phyloP scores from a whole-genome alignment of 164 flowering plant genomes.

The Dillenia turbinata region DNA sequence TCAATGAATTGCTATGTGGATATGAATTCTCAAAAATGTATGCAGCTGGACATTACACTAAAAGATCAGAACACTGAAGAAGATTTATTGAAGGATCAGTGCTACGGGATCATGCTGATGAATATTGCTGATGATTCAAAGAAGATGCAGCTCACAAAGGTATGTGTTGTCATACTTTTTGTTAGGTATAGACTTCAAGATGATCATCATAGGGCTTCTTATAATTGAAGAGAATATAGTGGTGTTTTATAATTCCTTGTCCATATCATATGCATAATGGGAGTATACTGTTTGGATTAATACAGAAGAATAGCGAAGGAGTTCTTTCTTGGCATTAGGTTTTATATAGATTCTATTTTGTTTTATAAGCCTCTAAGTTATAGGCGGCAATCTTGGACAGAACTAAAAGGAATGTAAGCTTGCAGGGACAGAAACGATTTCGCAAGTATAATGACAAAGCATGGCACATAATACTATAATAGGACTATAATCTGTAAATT shows the following conservation, averaged over 20 bases:
- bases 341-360: neutral
- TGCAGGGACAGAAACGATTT: too few species aligned
- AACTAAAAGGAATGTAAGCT: too few species aligned
- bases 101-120: conserved; percentile 68
- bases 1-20: conserved; percentile 11
- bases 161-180: conserved; percentile 15
- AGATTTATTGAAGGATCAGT: conserved; percentile 10
- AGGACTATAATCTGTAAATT: too few species aligned
- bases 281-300: neutral
- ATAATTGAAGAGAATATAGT: neutral
- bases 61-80: conserved; percentile 16
- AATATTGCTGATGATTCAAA: conserved; percentile 80
- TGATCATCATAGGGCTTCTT: neutral
- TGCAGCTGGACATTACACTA: conserved; percentile 6
- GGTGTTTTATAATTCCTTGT: neutral
- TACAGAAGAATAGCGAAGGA: neutral
- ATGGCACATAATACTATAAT: too few species aligned
- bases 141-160: conserved; percentile 61
- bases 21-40: conserved; percentile 17
- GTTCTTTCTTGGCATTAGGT: neutral
- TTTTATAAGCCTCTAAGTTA: neutral
- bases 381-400: too few species aligned
- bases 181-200: neutral
- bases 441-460: too few species aligned
- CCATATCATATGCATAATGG: neutral